Evolutionary conservation across 768 basidiomycete species (phyloP), one percentile per base, ranked within the genome.

Genomic region (Lentinula edodes): DNA sequence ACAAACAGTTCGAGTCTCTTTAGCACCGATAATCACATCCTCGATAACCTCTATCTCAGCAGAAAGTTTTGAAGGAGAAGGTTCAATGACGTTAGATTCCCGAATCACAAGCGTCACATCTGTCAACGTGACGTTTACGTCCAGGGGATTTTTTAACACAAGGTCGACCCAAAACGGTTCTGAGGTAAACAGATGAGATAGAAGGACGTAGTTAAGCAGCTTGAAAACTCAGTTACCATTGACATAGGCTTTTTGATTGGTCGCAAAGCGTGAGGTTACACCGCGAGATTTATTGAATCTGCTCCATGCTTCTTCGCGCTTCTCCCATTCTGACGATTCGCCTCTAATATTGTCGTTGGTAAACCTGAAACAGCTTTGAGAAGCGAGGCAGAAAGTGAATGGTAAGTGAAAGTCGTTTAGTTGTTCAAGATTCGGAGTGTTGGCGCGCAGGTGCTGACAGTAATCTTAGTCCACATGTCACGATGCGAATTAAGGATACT

Each of bases 81-180:
- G 54, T 56, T 76, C 73, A 38, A 68, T 61, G 1, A 66, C 63
- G 38, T 65, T 69, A 2, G 73, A 70, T 60, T 83, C 83, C 64
- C 76, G 70, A 5, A 89, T 78, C 4, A 76, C 61, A 8, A 91
- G 70, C 0, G 87, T 84, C 58, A 93, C 63, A 61, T 87, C 79
- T 0, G 84, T 78, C 23, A 94, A 68, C 55, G 79, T 84, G n/a
- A 94, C 78, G 56, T 91, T 90, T 6, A 88, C 78, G 62, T 89
- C 82, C 45, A 94, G 72, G 16, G 91, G 90, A 69, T 94, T 94
- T 52, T 74, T 78, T 62, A 94, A 53, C 5, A 77, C 78, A 28
- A 94, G 65, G 65, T 93, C 90, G 42, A 93, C 76, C 86, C 87
- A 92, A 66, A 93, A 91, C 2, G 75, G 72, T 71, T 93, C 92